Conservation (phyloP, 768 basidiomycete species). For the Podaxis sp. region DNA sequence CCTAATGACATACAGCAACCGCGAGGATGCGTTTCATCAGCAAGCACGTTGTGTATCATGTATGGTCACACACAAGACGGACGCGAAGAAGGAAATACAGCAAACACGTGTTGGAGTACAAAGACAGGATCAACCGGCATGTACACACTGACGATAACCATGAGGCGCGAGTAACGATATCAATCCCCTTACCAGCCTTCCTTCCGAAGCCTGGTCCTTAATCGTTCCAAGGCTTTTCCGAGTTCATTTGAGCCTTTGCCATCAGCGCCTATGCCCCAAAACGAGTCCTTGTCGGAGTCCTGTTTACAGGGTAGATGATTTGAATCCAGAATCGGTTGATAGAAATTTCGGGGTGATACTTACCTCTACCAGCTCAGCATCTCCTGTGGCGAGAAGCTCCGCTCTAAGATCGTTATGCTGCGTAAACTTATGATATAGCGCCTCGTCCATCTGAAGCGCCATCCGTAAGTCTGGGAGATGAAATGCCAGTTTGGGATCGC, state of each 20-base stretch:
- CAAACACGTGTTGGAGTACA: conserved; percentile 14
- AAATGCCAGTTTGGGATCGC: neutral
- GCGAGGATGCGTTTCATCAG: conserved; percentile 24
- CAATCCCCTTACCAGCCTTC: conserved; percentile 9
- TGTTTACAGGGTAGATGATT: conserved; percentile 23
- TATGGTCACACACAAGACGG: neutral
- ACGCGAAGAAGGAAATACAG: conserved; percentile 13
- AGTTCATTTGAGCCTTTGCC: conserved; percentile 70
- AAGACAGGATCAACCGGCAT: neutral
- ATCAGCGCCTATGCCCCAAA: conserved; percentile 77
- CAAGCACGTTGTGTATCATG: conserved; percentile 14
- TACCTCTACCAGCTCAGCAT: conserved; percentile 71
- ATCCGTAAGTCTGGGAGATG: conserved; percentile 1
- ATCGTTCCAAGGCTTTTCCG: conserved; percentile 65
- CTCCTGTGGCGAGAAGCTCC: conserved; percentile 63
- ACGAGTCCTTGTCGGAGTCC: conserved; percentile 76
- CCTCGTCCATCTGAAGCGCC: conserved; percentile 58
- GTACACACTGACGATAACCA: conserved; percentile 18
- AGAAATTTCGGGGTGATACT: conserved; percentile 13
- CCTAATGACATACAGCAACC: conserved; percentile 16
- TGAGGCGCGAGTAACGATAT: conserved; percentile 24
- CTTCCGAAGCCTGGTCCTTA: conserved; percentile 53
- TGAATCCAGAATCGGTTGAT: neutral
- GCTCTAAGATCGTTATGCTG: conserved; percentile 62
- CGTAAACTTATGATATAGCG: conserved; percentile 66